Conservation (phyloP, 106 monocot species). For the Dendrobium officinale region DNA sequence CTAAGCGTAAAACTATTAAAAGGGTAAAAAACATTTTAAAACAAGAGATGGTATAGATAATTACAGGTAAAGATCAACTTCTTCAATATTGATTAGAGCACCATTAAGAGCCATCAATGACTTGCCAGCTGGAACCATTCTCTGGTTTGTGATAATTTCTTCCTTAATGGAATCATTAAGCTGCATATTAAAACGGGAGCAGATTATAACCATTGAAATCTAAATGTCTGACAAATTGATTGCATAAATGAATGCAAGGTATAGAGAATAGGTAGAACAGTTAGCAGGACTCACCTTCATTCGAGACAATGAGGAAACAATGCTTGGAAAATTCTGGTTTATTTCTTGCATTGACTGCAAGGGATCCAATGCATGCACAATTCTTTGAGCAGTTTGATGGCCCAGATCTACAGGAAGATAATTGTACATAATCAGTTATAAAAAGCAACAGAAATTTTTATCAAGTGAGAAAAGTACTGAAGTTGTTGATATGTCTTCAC, state of each 20-base stretch:
- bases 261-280: background rate
- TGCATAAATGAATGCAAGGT: background rate
- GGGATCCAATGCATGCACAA: constrained; percentile 90
- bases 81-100: constrained; percentile 89
- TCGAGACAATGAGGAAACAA: constrained; percentile 92
- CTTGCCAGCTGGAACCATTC: constrained; percentile 96
- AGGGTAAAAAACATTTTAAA: background rate
- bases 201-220: background rate
- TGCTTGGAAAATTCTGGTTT: constrained; percentile 89
- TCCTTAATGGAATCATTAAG: constrained; percentile 79
- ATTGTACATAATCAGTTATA: background rate
- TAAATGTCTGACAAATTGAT: background rate
- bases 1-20: background rate
- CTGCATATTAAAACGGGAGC: constrained; percentile 24
- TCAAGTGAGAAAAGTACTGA: background rate
- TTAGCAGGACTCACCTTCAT: constrained; percentile 53
- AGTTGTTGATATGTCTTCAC: background rate
- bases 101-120: constrained; percentile 96
- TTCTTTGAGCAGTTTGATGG: constrained; percentile 89
- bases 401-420: constrained; percentile 61
- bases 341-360: constrained; percentile 96
- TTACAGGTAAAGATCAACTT: constrained; percentile 94
- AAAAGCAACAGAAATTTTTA: background rate
- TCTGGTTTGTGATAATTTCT: constrained; percentile 92
- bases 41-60: constrained; percentile 8